Base-by-base conservation (phyloP, 1,139 yeast genomes). In the Scheffersomyces lignicola region DNA sequence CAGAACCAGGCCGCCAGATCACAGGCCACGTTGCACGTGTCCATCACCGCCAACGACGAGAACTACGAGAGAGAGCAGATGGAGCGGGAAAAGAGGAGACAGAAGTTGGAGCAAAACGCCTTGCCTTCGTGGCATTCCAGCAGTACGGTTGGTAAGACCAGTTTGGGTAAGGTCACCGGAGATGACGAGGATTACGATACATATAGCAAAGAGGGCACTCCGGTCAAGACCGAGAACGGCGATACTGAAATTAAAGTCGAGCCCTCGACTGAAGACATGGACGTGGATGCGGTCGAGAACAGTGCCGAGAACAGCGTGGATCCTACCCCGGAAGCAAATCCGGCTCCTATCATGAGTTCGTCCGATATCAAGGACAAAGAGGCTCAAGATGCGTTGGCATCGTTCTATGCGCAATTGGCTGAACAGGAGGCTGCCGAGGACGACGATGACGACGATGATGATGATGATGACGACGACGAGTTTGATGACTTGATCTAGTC, bases 121-220 rank as follows among this genome's bases (percentile, higher is more conserved):
- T 71, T 92, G 48, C 98, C 99, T 8, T 82, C 95, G 16, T 92
- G 99, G 99, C 96, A 92, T 57, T 77, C 84, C 46, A 83, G 83
- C 47, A 81, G 94, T 51, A 89, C 98, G 1, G 94, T 92, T 44
- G 96, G 95, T 29, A 60, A 58, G 40, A 41, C 48, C 16, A 43
- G 58, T 9, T 56, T 76, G 44, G 86, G 83, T 32, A 73, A 69
- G 45, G 49, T 77, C 44, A 14, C 9, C 10, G 20, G 11, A 16
- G 80, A 75, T 41, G 69, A 63, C 18, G 78, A 68, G 21, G 71
- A 62, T 21, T 47, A 46, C 11, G 48, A 37, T 5, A 32, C 21
- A 15, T 34, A 36, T 14, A 29, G 45, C 7, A 41, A 39, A 13
- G 52, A 54, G 7, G 50, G 43, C 6, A 49, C 52, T 4, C 52